phyloP scores from a whole-genome alignment of 2,329 filamentous ascomycete species.

The Didymella glomerata region DNA sequence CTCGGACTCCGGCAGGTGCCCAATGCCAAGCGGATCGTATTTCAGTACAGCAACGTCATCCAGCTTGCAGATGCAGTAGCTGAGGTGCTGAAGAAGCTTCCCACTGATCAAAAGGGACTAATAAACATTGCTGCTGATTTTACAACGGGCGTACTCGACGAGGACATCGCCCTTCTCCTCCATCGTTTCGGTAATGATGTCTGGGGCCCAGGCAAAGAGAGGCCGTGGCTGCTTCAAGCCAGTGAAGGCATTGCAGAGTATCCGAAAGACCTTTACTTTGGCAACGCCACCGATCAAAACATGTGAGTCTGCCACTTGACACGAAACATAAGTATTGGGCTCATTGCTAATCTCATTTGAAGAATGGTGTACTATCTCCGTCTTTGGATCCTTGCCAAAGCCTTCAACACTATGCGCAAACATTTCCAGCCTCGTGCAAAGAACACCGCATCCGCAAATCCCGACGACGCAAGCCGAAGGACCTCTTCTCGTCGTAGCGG shows the following conservation, averaged over 20 bases:
- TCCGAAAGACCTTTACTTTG: conserved; percentile 7
- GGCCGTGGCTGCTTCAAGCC: conserved; percentile 11
- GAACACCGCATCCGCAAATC: not conserved
- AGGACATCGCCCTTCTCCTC: conserved; percentile 1
- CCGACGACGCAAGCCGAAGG: not conserved
- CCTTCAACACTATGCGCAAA: conserved; percentile 15
- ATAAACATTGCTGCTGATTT: conserved; percentile 6
- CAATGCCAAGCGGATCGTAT: conserved; percentile 4
- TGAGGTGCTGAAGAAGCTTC: not conserved
- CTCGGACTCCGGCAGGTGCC: conserved; percentile 15
- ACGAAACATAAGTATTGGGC: not conserved
- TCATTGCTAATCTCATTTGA: not conserved
- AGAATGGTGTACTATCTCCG: conserved; percentile 16
- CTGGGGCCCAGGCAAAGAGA: conserved; percentile 5
- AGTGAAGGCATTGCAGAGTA: conserved; percentile 3
- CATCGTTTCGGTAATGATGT: conserved; percentile 5
- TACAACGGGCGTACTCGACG: not conserved
- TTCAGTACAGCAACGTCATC: not conserved
- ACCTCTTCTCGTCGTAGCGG: not conserved
- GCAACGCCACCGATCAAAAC: not conserved
- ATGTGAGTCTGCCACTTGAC: not conserved
- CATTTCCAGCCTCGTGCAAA: not conserved
- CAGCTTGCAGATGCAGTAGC: conserved; percentile 11
- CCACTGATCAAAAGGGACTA: not conserved
- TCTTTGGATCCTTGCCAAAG: conserved; percentile 17